A percentile compares a stretch with the other conserved stretches of the same genome.
These are phyloP conservation scores for Exserohilum turcica DNA, from an alignment of 2,329 filamentous ascomycete genomes.

Conservation along the genomic window DNA sequence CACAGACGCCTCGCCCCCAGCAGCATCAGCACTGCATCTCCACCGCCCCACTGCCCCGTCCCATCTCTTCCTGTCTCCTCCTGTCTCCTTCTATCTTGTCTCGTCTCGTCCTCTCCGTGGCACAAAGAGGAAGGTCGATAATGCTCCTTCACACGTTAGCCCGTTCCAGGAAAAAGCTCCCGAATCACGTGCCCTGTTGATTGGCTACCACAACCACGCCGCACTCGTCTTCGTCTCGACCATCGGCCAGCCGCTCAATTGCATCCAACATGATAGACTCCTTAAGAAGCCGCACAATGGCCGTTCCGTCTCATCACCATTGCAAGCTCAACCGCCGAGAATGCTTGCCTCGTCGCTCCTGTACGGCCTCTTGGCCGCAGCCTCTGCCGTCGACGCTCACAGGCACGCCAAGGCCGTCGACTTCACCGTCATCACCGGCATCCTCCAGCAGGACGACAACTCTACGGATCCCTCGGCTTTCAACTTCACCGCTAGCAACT, in stretches of 20 bases:
- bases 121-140: constrained; percentile 16
- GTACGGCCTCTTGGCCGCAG: constrained; percentile 24
- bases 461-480: constrained; percentile 62
- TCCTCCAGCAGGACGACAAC: constrained; percentile 68
- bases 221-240: constrained; percentile 1
- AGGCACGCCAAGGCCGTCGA: constrained; percentile 53
- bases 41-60: constrained; percentile 4
- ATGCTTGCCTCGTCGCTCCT: constrained; percentile 29
- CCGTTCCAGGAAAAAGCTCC: constrained; percentile 15
- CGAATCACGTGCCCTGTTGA: constrained; percentile 34
- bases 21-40: not conserved
- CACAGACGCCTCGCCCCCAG: no score
- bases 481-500: constrained; percentile 57
- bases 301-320: not conserved
- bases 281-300: constrained; percentile 9
- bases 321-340: not conserved
- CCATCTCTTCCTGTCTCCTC: not conserved
- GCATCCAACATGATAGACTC: constrained; percentile 6
- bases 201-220: constrained; percentile 22
- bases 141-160: not conserved
- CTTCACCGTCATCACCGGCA: constrained; percentile 65
- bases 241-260: constrained; percentile 1
- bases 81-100: no score
- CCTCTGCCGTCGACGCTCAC: constrained; percentile 19
- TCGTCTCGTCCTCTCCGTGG: not conserved